A percentile compares a stretch with the other conserved stretches of the same genome.
Evolutionary conservation across 805 yeast species (phyloP).

Genomic region (Starmerella sirachaensis): DNA sequence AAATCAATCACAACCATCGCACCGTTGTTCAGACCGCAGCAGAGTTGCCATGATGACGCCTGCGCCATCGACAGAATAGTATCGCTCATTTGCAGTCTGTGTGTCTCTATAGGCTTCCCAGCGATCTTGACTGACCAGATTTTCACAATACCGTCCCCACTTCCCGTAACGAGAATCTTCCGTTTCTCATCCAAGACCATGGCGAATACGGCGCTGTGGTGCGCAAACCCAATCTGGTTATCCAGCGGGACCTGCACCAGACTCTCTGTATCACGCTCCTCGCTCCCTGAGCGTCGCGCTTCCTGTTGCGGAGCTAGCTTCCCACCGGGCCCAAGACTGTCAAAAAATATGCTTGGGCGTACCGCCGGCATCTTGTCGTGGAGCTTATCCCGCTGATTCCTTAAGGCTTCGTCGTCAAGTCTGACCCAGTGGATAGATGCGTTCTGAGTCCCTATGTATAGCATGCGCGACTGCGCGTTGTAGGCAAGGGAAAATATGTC

Average conservation of each 20-base stretch:
- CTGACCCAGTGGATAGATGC: slow-evolving; percentile 73
- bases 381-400: slow-evolving; percentile 8
- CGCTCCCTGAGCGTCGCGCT: slow-evolving; percentile 11
- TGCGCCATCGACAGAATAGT: slow-evolving; percentile 58
- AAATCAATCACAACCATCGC: slow-evolving; percentile 76
- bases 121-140: slow-evolving; percentile 48
- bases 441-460: slow-evolving; percentile 84
- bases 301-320: slow-evolving; percentile 29
- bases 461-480: slow-evolving; percentile 44
- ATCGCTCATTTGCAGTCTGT: slow-evolving; percentile 42
- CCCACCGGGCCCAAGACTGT: slow-evolving; percentile 79
- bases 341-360: slow-evolving; percentile 71
- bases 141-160: slow-evolving; percentile 85
- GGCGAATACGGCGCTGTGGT: slow-evolving; percentile 78
- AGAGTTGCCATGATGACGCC: slow-evolving; percentile 52
- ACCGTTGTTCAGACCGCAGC: slow-evolving; percentile 72
- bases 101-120: slow-evolving; percentile 16
- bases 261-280: slow-evolving; percentile 5
- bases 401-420: slow-evolving; percentile 24
- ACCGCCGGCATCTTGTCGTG: slow-evolving; percentile 35
- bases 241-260: slow-evolving; percentile 45
- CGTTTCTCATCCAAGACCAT: slow-evolving; percentile 29
- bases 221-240: slow-evolving; percentile 71
- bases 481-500: slow-evolving; percentile 80
- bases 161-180: slow-evolving; percentile 49